Evolutionary conservation across 2,329 filamentous ascomycete genomes (phyloP), one percentile per base, ranked within the genome.

Genomic region (Cyanodermella asteris): DNA sequence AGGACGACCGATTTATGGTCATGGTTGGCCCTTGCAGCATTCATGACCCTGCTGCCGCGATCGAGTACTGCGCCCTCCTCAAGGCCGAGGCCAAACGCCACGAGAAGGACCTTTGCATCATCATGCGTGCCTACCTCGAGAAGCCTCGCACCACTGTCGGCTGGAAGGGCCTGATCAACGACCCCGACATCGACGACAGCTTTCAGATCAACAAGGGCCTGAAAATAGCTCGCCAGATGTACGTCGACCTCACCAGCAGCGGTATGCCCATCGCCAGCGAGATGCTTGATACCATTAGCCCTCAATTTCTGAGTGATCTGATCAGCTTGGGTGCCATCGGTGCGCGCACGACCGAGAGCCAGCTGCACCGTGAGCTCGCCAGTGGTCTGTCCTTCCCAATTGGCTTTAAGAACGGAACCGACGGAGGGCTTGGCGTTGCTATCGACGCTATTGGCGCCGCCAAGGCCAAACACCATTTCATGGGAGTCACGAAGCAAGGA

Each of bases 121-220:
- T 97, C 33, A 97, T 97, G 87, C 76, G 87, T 39, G 77, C 80
- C 35, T 97, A 97, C 64, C 69, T 97, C 31, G 87, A 97, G 63
- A 97, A 97, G 63, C 87, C 87, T 13, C 72, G 87, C 35, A 97
- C 87, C 15, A 97, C 87, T 0, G 80, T 97, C 15, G 87, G 87
- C 38, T 97, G 87, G 87, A 97, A 97, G 59, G 87, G 87, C 24
- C 59, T 97, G 40, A 91, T 97, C 57, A 94, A 97, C 49, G 87
- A 97, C 52, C 87, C 87, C 2, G 84, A 94, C 44, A 91, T 97
- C 45, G 82, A 94, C 51, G 84, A 91, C 49, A 87, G 75, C 51
- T 94, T 91, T 73, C 72, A 93, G 55, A 94, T 97, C 57, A 94
- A 94, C 63, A 94, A 94, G 61, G 87, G 87, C 12, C 54, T 97